phyloP scores from a whole-genome alignment of 805 yeast species.

The Candida railenensis region DNA sequence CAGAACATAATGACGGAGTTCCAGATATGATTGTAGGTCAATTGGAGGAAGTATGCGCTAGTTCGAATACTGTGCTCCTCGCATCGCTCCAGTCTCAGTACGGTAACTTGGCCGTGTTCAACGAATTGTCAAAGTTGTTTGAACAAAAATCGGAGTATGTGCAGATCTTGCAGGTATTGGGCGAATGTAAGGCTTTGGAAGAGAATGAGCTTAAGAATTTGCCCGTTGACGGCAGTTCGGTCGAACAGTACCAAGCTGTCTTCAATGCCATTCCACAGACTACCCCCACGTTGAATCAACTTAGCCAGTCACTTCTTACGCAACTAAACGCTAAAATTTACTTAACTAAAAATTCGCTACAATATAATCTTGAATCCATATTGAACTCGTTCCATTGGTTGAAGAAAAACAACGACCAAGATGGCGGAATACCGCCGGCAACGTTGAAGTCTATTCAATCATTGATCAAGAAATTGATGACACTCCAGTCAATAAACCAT shows the following conservation, averaged over 20 bases:
- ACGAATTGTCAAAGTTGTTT: constrained; percentile 13
- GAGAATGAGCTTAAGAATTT: neutral
- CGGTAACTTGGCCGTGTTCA: constrained; percentile 7
- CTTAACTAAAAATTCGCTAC: neutral
- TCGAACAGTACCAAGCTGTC: neutral
- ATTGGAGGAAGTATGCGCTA: neutral
- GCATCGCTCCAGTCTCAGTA: neutral
- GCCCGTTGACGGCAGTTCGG: neutral
- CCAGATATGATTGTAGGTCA: neutral
- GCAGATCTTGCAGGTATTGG: neutral
- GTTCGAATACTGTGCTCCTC: neutral
- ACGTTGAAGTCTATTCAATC: neutral
- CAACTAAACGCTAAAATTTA: neutral
- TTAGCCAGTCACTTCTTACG: neutral
- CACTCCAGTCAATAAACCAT: constrained; percentile 29
- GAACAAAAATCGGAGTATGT: constrained; percentile 16
- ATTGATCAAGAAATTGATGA: constrained; percentile 17
- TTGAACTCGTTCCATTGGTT: constrained; percentile 4
- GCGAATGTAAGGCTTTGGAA: neutral
- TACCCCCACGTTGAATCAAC: neutral
- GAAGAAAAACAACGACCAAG: constrained; percentile 11
- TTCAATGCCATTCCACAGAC: neutral
- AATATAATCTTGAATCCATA: neutral
- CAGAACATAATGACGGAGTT: neutral
- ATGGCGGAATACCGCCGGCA: constrained; percentile 1